Conservation (phyloP, 2,329 filamentous ascomycete species). For the Lachnellula suecica region DNA sequence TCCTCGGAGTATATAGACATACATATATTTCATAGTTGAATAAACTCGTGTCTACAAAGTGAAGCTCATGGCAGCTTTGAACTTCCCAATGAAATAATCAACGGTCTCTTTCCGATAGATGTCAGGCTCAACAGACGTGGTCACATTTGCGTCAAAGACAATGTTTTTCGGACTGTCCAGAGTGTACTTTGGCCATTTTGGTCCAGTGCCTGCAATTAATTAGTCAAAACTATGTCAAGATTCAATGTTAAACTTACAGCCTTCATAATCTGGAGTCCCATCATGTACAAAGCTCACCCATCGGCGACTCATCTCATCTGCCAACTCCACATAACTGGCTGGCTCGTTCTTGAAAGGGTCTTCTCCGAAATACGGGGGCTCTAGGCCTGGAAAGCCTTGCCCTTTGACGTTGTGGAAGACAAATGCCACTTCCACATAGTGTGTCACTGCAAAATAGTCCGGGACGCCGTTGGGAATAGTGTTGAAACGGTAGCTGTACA, state of each 20-base stretch:
- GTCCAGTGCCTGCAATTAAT: neutral
- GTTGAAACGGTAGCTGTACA: neutral
- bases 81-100: neutral
- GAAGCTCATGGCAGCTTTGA: no score
- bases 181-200: neutral
- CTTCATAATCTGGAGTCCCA: neutral
- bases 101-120: constrained; percentile 42
- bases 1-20: no score
- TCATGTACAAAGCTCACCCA: neutral
- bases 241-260: neutral
- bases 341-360: neutral
- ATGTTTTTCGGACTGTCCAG: constrained; percentile 40
- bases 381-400: neutral
- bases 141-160: constrained; percentile 47
- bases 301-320: neutral
- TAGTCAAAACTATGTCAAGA: neutral
- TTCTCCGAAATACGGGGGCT: neutral
- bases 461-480: neutral
- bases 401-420: neutral
- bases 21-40: no score
- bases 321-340: neutral
- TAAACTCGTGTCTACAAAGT: no score
- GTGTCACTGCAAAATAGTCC: neutral
- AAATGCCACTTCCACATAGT: neutral
- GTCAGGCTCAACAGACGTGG: constrained; percentile 42